Evolutionary conservation across 1,139 yeast species (phyloP).

Genomic region (Geotrichum aggregatum): DNA sequence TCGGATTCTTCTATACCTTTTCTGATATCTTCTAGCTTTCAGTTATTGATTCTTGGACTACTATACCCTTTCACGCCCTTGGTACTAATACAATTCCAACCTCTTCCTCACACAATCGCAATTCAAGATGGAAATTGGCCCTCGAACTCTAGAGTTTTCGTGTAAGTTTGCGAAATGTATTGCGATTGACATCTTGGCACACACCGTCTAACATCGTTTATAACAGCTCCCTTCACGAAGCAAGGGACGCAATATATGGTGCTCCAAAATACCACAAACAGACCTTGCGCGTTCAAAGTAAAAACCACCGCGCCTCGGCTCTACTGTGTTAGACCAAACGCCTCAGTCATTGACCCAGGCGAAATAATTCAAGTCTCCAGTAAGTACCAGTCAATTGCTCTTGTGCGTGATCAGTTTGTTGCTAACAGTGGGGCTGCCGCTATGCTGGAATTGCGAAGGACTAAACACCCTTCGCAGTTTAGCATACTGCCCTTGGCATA

Average conservation of each 20-base stretch:
- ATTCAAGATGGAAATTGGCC: slow-evolving; percentile 3
- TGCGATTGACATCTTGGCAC: too few relatives aligned
- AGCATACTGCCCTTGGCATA: slow-evolving; percentile 32
- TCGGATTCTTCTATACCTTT: too few relatives aligned
- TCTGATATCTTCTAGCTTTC: too few relatives aligned
- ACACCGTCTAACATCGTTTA: too few relatives aligned
- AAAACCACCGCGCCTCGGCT: slow-evolving; percentile 98
- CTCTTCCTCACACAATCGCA: too few relatives aligned
- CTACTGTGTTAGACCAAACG: slow-evolving; percentile 93
- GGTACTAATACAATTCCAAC: too few relatives aligned
- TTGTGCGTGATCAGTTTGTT: background rate
- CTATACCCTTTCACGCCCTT: too few relatives aligned
- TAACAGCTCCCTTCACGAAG: slow-evolving; percentile 62
- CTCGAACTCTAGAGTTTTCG: slow-evolving; percentile 4
- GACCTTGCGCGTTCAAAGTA: slow-evolving; percentile 80
- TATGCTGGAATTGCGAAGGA: slow-evolving; percentile 64
- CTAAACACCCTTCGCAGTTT: slow-evolving; percentile 39
- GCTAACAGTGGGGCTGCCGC: slow-evolving; percentile 48
- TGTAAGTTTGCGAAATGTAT: slow-evolving; percentile 8
- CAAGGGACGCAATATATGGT: slow-evolving; percentile 66
- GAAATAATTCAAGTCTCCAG: slow-evolving; percentile 60
- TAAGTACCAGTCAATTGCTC: background rate
- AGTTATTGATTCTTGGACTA: too few relatives aligned
- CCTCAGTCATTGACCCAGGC: slow-evolving; percentile 75
- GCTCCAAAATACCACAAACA: slow-evolving; percentile 59